Evolutionary conservation across 2,329 filamentous ascomycete species (phyloP).

Genomic region (Trichoderma endophyticum): DNA sequence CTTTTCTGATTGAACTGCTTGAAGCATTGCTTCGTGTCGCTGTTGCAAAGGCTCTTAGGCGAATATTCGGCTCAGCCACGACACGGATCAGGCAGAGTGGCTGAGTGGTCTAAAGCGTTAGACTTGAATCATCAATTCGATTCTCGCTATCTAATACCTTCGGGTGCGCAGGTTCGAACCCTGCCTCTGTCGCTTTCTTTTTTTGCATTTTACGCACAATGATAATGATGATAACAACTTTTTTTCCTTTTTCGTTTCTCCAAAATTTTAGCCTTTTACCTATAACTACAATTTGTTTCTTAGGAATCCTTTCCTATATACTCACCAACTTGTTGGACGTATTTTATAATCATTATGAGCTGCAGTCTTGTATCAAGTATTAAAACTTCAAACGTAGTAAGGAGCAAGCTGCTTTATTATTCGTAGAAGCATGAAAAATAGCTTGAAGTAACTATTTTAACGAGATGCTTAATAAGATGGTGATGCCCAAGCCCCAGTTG

Average conservation of each 20-base stretch:
- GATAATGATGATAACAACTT: no score
- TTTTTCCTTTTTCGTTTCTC: neutral
- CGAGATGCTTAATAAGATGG: no score
- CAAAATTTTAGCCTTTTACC: neutral
- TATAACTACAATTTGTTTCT: no score
- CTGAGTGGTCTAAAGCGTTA: slow-evolving; percentile 20
- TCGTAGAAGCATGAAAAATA: no score
- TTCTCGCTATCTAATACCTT: slow-evolving; percentile 19
- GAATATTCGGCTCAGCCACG: neutral
- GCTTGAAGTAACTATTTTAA: no score
- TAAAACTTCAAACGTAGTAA: no score
- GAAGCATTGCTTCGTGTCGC: neutral
- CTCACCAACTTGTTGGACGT: no score
- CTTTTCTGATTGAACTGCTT: neutral
- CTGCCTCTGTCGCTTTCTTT: slow-evolving; percentile 17
- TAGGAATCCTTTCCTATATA: no score
- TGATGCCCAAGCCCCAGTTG: no score
- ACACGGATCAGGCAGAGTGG: slow-evolving; percentile 14
- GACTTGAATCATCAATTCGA: slow-evolving; percentile 16
- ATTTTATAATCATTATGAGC: no score
- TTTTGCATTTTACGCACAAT: neutral
- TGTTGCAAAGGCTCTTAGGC: neutral
- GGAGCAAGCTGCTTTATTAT: no score
- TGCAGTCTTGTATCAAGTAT: no score
- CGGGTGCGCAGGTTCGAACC: slow-evolving; percentile 19